Base-by-base conservation (phyloP, 148 eudicot genomes). In the Vaccinium macrocarpon region DNA sequence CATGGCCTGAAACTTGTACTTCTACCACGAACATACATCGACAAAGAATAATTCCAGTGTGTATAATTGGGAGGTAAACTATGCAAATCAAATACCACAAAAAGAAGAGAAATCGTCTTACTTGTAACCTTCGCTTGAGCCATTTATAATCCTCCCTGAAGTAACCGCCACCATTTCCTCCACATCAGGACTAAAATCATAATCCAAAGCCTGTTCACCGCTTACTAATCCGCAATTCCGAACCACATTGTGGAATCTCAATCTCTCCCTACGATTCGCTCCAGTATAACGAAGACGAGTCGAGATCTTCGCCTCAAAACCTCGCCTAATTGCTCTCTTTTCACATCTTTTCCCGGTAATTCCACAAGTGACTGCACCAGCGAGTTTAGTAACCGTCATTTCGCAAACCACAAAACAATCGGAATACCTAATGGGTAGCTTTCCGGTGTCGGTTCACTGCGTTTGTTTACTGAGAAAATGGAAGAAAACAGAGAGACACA, bases 171-270 rank as follows among this genome's bases (percentile, higher is more conserved):
- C 84, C 13, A 73, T 79, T 35, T 86, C 88, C 61, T 83, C 86
- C 53, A 66, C 68, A 53, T 25, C 10, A 29, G 84, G 55, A 59
- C 66, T 75, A 49, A 80, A 74, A 4, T 83, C 86, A 53, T 73
- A 83, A 32, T 74, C 86, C 32, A 64, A 38, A 74, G 86, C 84
- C 15, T 74, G 74, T 19, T 84, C 68, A 80, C 84, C 78, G 18
- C 86, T 74, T 14, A 42, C 61, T 62, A 86, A 50, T 64, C 86
- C 82, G 68, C 88, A 86, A 75, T 84, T 84, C 76, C 64, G 84
- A 80, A 86, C 66, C 62, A 80, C 81, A 80, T 75, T 80, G 66
- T 83, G 27, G 25, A 42, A 86, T 83, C 79, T 83, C 50, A 49
- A 52, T 15, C 75, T 55, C 83, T n/a, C 81, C 23, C 53, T 83